These are phyloP conservation scores for Phytophthora chlamydospora DNA, from an alignment of 352 stramenopile genomes.

Conservation along the genomic window DNA sequence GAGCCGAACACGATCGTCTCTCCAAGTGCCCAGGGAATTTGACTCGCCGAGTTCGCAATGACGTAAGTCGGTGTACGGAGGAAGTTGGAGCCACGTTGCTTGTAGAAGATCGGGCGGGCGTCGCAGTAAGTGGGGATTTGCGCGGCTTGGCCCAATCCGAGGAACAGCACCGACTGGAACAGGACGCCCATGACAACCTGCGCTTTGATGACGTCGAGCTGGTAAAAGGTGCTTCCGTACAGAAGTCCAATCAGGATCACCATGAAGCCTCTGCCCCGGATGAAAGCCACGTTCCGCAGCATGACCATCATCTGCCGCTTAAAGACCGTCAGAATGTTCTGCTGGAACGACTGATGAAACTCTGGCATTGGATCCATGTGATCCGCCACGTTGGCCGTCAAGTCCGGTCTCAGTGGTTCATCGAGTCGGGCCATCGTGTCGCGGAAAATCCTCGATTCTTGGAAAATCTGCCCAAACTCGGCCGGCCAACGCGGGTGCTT, in stretches of 20 bases:
- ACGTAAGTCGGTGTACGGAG: slow-evolving; percentile 71
- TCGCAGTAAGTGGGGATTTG: slow-evolving; percentile 77
- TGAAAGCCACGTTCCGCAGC: slow-evolving; percentile 43
- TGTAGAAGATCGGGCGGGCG: slow-evolving; percentile 70
- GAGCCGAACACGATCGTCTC: slow-evolving; percentile 75
- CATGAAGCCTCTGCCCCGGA: slow-evolving; percentile 39
- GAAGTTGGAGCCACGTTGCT: slow-evolving; percentile 77
- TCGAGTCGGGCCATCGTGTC: slow-evolving; percentile 76
- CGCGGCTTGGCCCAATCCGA: slow-evolving; percentile 67
- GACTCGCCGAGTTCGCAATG: slow-evolving; percentile 41
- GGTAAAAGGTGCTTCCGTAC: slow-evolving; percentile 44
- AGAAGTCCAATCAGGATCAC: slow-evolving; percentile 49
- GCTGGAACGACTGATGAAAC: slow-evolving; percentile 30
- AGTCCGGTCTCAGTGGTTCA: slow-evolving; percentile 84
- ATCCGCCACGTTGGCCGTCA: slow-evolving; percentile 72
- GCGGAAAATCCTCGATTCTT: slow-evolving; percentile 26
- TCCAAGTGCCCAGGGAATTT: slow-evolving; percentile 41
- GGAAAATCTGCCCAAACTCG: slow-evolving; percentile 32
- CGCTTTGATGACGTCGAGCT: slow-evolving; percentile 33
- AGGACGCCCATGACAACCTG: slow-evolving; percentile 70
- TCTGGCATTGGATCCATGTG: slow-evolving; percentile 71
- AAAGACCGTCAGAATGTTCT: slow-evolving; percentile 25
- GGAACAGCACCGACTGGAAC: slow-evolving; percentile 79
- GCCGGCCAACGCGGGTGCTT: slow-evolving; percentile 11
- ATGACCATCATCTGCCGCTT: slow-evolving; percentile 61